Percentiles rank a stretch among this genome's conserved stretches.
phyloP scores from a whole-genome alignment of 148 eudicot species.

The Limonium bicolor region DNA sequence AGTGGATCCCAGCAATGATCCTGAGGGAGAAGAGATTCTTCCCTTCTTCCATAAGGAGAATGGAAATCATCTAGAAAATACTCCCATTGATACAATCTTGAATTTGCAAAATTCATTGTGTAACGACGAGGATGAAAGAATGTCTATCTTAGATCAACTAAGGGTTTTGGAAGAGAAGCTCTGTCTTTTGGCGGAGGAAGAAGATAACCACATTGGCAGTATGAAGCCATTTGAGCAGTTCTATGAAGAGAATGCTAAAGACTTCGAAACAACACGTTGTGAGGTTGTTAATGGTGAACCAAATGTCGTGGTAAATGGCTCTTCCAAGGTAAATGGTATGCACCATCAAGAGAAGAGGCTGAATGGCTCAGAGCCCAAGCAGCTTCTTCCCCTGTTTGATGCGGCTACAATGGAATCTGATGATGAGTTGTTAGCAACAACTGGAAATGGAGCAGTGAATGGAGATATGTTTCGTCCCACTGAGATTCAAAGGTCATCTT shows the following conservation, averaged over 20 bases:
- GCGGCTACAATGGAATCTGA: conserved; percentile 30
- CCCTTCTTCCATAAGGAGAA: conserved; percentile 26
- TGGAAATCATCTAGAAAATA: conserved; percentile 24
- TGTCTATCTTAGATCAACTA: conserved; percentile 65
- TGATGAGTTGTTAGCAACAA: conserved; percentile 8
- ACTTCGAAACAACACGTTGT: conserved; percentile 11
- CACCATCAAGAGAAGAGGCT: conserved; percentile 30
- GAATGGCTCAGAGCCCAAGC: conserved; percentile 46
- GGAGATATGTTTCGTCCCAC: too few relatives aligned
- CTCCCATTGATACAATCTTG: conserved; percentile 46
- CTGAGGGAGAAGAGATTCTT: conserved; percentile 33
- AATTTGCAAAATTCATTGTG: conserved; percentile 36
- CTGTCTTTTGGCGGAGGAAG: conserved; percentile 44
- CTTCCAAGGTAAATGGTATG: conserved; percentile 27
- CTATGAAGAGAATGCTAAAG: conserved; percentile 31
- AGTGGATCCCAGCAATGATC: conserved; percentile 50
- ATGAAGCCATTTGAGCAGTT: conserved; percentile 20
- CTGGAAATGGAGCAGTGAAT: conserved; percentile 10
- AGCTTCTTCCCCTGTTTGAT: conserved; percentile 72
- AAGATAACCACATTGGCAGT: conserved; percentile 29
- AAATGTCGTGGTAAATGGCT: conserved; percentile 30
- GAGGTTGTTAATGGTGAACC: conserved; percentile 5
- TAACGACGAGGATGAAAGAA: conserved; percentile 73
- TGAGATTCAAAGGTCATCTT: conserved; percentile 14
- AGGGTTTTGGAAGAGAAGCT: conserved; percentile 85